Evolutionary conservation across 306 rosid genomes (phyloP), one percentile per base, ranked within the genome.

Genomic region (Dryas octopetala): DNA sequence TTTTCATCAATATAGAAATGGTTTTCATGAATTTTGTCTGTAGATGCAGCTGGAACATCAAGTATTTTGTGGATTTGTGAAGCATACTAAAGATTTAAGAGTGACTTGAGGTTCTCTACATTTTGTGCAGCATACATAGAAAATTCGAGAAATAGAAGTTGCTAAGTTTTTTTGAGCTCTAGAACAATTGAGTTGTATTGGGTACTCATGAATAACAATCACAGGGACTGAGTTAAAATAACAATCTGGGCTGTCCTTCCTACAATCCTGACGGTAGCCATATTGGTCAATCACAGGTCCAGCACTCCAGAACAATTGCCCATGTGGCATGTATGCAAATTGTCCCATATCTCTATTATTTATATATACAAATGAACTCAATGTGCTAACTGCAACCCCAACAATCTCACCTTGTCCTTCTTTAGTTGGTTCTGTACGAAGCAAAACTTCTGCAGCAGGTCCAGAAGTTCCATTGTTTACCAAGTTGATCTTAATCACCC

Each of bases 241-340:
- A 62, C 95, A 93, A 73, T 83, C 80, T 28, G 83, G 84, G 2
- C 7, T 55, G 70, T 89, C 89, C 80, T 81, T 90, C 64, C 78
- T 52, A 78, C 98, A 93, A 77, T 95, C 98, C 76, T 89, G 91
- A 23, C 70, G 83, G 71, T 80, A 89, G 44, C 94, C 96, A 66
- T 65, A 87, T 73, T 85, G 86, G 69, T 87, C 79, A 71, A 89
- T 86, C 76, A 89, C 85, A 70, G 98, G 89, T 81, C 90, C 95
- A 4, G 90, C 81, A 63, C 96, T 89, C 97, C 98, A 93, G 7
- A 82, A 68, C 48, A 89, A 78, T 58, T 81, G 80, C 28, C 91
- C 87, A 11, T 17, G 66, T 16, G 79, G 78, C 23, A 9, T 44
- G 74, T 86, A 93, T 2, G 93, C 93, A 23, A 93, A 91, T 64